Base-by-base conservation (phyloP, 352 stramenopile species). In the Peronospora destructor region DNA sequence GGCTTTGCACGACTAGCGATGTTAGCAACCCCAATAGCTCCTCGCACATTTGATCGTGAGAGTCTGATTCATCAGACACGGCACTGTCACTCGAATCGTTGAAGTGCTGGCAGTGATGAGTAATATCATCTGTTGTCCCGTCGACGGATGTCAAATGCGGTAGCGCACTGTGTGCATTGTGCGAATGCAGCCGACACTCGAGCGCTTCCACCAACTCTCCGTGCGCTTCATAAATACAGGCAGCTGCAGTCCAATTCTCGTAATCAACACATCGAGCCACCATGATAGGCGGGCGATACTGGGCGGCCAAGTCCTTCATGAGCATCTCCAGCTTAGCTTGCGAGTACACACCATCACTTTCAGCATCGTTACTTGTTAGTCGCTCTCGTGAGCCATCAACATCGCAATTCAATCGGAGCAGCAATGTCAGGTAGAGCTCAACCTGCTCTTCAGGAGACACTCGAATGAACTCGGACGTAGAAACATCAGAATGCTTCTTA, bases 221-320 rank as follows among this genome's bases (percentile, higher is more conserved):
- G 17, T 94, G 75, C 2, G 67, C 80, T 68, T 94, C 73, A 33
- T 91, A 90, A 14, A 91, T 65, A 45, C 66, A 76, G 1, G 83
- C 83, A 0, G 83, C 83, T 0, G 80, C 83, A 16, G 63, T 75
- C 83, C 83, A 94, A 47, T 94, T 91, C 11, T 65, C 73, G 30
- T 83, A 91, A 60, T 94, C 83, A 6, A 87, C 68, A 56, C 80
- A 91, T 6, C 83, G 76, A 23, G 82, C 59, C 14, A 91, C 68
- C 61, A 94, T 71, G 11, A 88, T 71, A 2, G 83, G 81, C 4
- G 83, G 80, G 0, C 83, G 80, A 53, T 91, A 94, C 39, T 73
- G 72, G 8, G 64, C 33, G n/a, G 68, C 71, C 14, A 87, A 68
- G 19, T 72, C 50, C 13, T 71, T 82, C 44, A 94, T 43, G 0